A percentile compares a stretch with the other conserved stretches of the same genome.
Conservation (phyloP, 148 eudicot genomes). For the Persicaria tinctoria region DNA sequence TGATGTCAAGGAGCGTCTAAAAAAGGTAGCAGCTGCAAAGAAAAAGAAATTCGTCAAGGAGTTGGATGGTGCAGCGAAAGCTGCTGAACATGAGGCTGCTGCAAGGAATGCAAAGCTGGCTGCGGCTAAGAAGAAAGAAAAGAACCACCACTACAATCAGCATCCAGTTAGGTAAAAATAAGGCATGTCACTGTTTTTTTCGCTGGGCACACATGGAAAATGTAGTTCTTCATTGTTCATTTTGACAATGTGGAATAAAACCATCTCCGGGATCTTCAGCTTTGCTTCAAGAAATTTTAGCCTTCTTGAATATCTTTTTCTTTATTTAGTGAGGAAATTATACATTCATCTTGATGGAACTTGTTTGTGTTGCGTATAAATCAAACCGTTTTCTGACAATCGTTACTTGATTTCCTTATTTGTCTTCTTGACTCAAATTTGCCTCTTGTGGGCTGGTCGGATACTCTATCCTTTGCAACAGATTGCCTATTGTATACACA, state of each 20-base stretch:
- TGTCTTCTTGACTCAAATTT: too few species aligned
- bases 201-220: conserved; percentile 4
- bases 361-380: conserved; percentile 5
- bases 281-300: conserved; percentile 4
- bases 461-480: background rate
- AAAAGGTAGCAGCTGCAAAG: conserved; percentile 67
- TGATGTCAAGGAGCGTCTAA: conserved; percentile 78
- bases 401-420: too few species aligned
- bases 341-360: conserved; percentile 1
- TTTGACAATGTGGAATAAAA: conserved; percentile 8
- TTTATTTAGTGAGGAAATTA: background rate
- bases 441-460: too few species aligned
- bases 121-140: conserved; percentile 96
- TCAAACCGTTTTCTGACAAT: too few species aligned
- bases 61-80: conserved; percentile 79
- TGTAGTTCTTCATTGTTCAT: conserved; percentile 7
- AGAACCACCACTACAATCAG: conserved; percentile 92
- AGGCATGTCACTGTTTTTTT: conserved; percentile 1
- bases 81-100: conserved; percentile 89
- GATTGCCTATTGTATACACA: background rate
- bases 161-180: conserved; percentile 68
- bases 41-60: conserved; percentile 90
- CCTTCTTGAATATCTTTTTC: conserved; percentile 1
- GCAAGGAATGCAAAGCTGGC: conserved; percentile 88
- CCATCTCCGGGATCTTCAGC: background rate